Evolutionary conservation across 352 stramenopile species (phyloP).

Genomic region (Phytophthora aleatoria): DNA sequence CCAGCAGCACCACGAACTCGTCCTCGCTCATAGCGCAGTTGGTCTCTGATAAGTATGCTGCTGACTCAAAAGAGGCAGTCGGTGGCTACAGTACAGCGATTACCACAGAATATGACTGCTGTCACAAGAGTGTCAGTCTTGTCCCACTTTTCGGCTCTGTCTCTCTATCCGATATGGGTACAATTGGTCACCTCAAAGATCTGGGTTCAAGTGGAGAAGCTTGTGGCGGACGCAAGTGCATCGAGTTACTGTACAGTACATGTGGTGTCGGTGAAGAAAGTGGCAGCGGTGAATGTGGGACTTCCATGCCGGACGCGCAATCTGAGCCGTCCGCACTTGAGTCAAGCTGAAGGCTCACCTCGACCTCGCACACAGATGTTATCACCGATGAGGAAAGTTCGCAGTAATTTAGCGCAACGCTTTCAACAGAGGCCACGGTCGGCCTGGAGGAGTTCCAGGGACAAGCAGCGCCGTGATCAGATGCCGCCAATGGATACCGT

Average conservation of each 20-base stretch:
- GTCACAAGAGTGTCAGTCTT: conserved; percentile 4
- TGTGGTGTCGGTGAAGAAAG: conserved; percentile 3
- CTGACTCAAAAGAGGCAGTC: conserved; percentile 7
- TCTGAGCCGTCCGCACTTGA: background rate
- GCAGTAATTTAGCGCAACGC: background rate
- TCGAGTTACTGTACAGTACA: background rate
- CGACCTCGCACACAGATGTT: too few species aligned
- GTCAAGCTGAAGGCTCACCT: too few species aligned
- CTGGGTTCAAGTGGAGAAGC: too few species aligned
- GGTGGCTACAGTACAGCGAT: background rate
- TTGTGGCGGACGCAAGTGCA: background rate
- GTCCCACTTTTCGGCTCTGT: conserved; percentile 20
- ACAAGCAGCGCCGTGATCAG: conserved; percentile 1
- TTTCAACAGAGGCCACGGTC: conserved; percentile 1
- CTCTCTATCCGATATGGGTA: conserved; percentile 26
- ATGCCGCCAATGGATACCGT: conserved; percentile 1
- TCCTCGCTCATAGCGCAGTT: conserved; percentile 68
- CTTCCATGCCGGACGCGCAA: background rate
- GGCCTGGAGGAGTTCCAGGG: conserved; percentile 10
- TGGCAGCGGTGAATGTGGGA: background rate
- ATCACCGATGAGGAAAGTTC: conserved; percentile 13
- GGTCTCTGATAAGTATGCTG: conserved; percentile 14
- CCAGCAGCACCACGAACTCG: conserved; percentile 85
- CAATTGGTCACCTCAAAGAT: conserved; percentile 5
- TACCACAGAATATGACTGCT: background rate